Evolutionary conservation across 495 filamentous ascomycete genomes (phyloP).

Genomic region (Pyrenopolyporus hunteri): DNA sequence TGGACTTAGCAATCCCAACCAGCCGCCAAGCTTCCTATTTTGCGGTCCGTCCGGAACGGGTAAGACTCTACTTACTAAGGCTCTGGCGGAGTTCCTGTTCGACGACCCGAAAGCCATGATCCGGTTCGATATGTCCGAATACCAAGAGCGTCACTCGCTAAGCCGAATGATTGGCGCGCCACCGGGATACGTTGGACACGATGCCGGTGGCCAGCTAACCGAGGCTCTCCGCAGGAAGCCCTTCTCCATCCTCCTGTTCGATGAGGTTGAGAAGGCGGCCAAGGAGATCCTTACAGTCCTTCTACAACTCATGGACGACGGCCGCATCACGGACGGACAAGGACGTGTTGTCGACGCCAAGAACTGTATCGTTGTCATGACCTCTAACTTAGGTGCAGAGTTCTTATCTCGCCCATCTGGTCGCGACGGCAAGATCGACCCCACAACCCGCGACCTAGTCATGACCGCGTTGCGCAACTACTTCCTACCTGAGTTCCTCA

Average conservation of each 20-base stretch:
- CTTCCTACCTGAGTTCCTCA: constrained; percentile 97
- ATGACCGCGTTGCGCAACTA: constrained; percentile 88
- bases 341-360: constrained; percentile 90
- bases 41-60: constrained; percentile 97
- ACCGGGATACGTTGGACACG: constrained; percentile 95
- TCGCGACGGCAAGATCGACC: constrained; percentile 84
- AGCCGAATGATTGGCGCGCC: constrained; percentile 98
- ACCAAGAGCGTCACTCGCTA: constrained; percentile 95
- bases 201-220: constrained; percentile 93
- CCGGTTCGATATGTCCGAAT: constrained; percentile 99
- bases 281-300: constrained; percentile 97
- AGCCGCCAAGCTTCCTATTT: constrained; percentile 97
- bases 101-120: constrained; percentile 98
- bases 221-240: constrained; percentile 90
- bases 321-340: constrained; percentile 97
- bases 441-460: constrained; percentile 84
- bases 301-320: constrained; percentile 97
- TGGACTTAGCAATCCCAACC: constrained; percentile 91
- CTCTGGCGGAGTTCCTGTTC: constrained; percentile 95
- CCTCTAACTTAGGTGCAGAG: constrained; percentile 94
- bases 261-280: constrained; percentile 97
- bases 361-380: constrained; percentile 99
- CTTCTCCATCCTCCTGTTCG: constrained; percentile 97
- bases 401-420: constrained; percentile 80
- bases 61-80: constrained; percentile 96